Evolutionary conservation across 2,329 filamentous ascomycete species (phyloP), one percentile per base, ranked within the genome.

Genomic region (Emmonsia crescens): DNA sequence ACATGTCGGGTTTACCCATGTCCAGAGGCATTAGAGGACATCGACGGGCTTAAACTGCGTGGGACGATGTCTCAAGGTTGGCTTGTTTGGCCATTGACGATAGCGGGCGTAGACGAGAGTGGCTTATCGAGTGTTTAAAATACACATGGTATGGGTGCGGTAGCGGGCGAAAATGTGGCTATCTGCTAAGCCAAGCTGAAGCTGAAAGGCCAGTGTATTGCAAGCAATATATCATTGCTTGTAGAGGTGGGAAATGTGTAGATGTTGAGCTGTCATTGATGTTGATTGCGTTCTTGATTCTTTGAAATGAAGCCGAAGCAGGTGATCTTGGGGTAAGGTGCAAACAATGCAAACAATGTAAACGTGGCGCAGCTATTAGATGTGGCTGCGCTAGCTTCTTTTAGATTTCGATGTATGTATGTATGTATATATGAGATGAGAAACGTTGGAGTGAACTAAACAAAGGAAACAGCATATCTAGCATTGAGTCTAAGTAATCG

Each of bases 401-500:
- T 52, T 19, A n/a, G 9, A 16, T 29, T 44, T n/a, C n/a, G n/a
- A n/a, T n/a, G n/a, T n/a, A n/a, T n/a, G n/a, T n/a, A n/a, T n/a
- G n/a, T n/a, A n/a, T n/a, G 16, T 1, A n/a, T 9, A 8, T 9
- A 21, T 9, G 12, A 19, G 12, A 52, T n/a, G 19, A 33, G 24
- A 8, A 55, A n/a, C 38, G 16, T 5, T 12, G 9, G n/a, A 16
- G 33, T 38, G 46, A 16, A 42, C 36, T 46, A 48, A 49, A 66
- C 52, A 60, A 64, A 60, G 71, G 69, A 65, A 66, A 68, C 19
- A 38, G 59, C 60, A 49, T 61, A 57, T 74, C 71, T 75, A 70
- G 67, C 67, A 74, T 74, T 73, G 69, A 62, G 66, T 74, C 72
- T 75, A 75, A 46, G 66, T 63, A 64, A 69, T 65, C 64, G 67